Base-by-base conservation (phyloP, 805 yeast genomes). In the Nakazawaea ambrosiae region DNA sequence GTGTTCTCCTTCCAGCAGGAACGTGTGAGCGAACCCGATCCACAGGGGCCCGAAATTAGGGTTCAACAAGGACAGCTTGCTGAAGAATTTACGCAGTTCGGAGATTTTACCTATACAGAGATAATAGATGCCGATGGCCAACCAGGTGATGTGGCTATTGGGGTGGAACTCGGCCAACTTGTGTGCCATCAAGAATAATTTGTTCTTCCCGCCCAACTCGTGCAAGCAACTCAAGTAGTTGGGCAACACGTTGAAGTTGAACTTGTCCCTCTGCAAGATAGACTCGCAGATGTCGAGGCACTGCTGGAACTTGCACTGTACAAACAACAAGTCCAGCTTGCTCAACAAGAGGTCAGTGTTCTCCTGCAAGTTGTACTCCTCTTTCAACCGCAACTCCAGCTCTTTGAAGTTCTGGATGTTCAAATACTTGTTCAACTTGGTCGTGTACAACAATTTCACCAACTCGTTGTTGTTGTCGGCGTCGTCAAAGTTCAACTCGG, bases 11-110 rank as follows among this genome's bases (percentile, higher is more conserved):
- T 92, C 98, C 3, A 85, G 81, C 0, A 96, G 96, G 71, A 89
- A 92, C 0, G 97, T 89, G 52, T 90, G 97, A 1, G 97, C 97
- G 63, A 92, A 92, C 2, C 97, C 98, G 24, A 92, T 78, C 98
- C 98, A 92, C 1, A 97, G 95, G 36, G 85, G 90, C 0, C 92
- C 94, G 61, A 85, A 88, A 47, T 80, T 84, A 3, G 98, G 94
- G 50, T 87, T 82, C 43, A 89, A 58, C 47, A 88, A 68, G 1
- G 97, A 86, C 0, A 97, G 89, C 54, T 86, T 88, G 28, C 92
- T 81, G 59, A 88, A 92, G 53, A 74, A 87, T 45, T 82, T 73
- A 42, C 98, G 67, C 0, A 97, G 96, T 46, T 89, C 97, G 5
- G 78, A 57, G 10, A 84, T 66, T 53, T 81, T 81, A 42, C 70